Conservation (phyloP, 805 yeast genomes). For the Candida sakaeoensis region DNA sequence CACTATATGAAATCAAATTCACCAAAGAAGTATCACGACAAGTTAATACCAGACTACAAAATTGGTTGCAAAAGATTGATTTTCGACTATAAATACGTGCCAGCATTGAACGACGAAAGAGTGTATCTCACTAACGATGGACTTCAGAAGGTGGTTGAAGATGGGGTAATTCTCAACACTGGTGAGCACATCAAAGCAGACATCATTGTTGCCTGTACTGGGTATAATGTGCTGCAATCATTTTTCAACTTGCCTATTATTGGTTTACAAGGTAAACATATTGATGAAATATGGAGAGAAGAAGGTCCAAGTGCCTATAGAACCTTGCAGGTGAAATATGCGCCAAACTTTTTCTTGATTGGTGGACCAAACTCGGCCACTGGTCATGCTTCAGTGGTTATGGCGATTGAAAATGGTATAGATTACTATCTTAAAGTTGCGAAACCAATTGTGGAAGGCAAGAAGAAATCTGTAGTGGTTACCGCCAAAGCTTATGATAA, state of each 20-base stretch:
- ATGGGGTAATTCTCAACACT: conserved; percentile 24
- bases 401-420: conserved; percentile 34
- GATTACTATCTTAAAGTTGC: conserved; percentile 21
- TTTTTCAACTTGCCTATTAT: conserved; percentile 16
- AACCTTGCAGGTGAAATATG: conserved; percentile 28
- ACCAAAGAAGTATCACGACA: conserved; percentile 31
- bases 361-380: conserved; percentile 42
- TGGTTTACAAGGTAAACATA: conserved; percentile 23
- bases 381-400: conserved; percentile 40
- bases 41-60: conserved; percentile 32
- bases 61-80: conserved; percentile 41
- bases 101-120: conserved; percentile 29
- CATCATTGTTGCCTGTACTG: conserved; percentile 41
- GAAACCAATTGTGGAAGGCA: conserved; percentile 24
- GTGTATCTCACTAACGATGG: conserved; percentile 18
- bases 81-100: conserved; percentile 34
- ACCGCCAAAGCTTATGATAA: conserved; percentile 27
- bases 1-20: conserved; percentile 25
- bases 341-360: conserved; percentile 33
- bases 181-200: conserved; percentile 31
- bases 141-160: conserved; percentile 24
- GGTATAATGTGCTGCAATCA: conserved; percentile 26
- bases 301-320: conserved; percentile 31
- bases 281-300: conserved; percentile 25
- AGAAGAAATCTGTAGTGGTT: conserved; percentile 26